Conservation (phyloP, 1,284 basidiomycete genomes). For the Leccinum pachyderme region DNA sequence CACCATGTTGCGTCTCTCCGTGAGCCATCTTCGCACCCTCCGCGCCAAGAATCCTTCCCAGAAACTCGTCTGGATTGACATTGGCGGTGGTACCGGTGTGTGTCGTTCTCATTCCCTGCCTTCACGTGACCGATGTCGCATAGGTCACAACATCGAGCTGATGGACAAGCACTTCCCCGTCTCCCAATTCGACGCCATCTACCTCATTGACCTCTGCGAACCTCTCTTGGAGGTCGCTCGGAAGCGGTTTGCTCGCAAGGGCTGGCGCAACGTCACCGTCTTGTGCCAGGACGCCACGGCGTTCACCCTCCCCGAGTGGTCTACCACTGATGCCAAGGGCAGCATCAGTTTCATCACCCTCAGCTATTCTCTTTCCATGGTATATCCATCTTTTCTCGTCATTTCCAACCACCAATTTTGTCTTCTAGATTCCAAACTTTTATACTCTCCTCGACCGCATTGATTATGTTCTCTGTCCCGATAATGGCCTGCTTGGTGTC, state of each 20-base stretch:
- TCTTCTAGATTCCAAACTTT: slow-evolving; percentile 63
- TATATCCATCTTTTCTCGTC: slow-evolving; percentile 22
- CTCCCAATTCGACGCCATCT: slow-evolving; percentile 66
- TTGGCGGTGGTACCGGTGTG: slow-evolving; percentile 77
- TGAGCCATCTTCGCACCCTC: slow-evolving; percentile 61
- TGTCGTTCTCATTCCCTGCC: not conserved
- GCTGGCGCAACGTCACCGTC: slow-evolving; percentile 76
- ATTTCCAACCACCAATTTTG: not conserved
- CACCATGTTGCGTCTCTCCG: slow-evolving; percentile 69
- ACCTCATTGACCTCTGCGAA: slow-evolving; percentile 76
- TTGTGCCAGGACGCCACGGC: slow-evolving; percentile 75
- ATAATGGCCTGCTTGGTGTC: slow-evolving; percentile 67
- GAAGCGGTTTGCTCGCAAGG: slow-evolving; percentile 63
- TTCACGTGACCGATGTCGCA: not conserved
- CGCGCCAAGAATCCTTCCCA: slow-evolving; percentile 42
- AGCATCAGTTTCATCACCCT: slow-evolving; percentile 63
- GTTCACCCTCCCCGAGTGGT: slow-evolving; percentile 67
- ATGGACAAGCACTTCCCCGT: slow-evolving; percentile 75
- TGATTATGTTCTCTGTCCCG: slow-evolving; percentile 66
- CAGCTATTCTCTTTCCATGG: slow-evolving; percentile 76
- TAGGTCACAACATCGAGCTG: slow-evolving; percentile 79
- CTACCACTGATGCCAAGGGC: slow-evolving; percentile 49
- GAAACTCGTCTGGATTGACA: slow-evolving; percentile 76
- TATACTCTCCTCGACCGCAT: slow-evolving; percentile 70
- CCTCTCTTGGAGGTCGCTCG: slow-evolving; percentile 73